Evolutionary conservation across 2,329 filamentous ascomycete genomes (phyloP).

Genomic region (Scleromitrula shiraiana): DNA sequence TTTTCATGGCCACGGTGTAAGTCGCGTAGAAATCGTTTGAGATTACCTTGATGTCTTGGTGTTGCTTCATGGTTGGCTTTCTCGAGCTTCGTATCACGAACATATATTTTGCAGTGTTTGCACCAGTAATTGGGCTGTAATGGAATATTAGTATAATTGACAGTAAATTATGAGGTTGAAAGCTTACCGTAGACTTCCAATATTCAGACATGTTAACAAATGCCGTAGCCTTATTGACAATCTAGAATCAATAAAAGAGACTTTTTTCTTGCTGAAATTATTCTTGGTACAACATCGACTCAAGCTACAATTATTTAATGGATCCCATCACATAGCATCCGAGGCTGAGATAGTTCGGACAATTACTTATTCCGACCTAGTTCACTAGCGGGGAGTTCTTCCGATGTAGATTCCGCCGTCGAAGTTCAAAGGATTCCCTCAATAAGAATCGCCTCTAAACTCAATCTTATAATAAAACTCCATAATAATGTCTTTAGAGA

Average conservation of each 20-base stretch:
- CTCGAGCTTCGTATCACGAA: conserved; percentile 88
- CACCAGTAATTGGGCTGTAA: conserved; percentile 83
- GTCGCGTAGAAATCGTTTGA: conserved; percentile 85
- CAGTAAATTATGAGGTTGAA: not conserved
- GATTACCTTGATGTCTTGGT: conserved; percentile 70
- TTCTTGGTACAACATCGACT: too few species aligned
- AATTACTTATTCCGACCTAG: not conserved
- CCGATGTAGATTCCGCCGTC: not conserved
- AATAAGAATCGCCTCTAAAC: too few species aligned
- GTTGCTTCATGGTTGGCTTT: conserved; percentile 84
- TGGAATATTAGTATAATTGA: conserved; percentile 14
- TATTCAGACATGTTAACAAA: conserved; percentile 73
- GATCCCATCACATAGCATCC: too few species aligned
- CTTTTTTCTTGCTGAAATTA: too few species aligned
- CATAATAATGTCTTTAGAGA: conserved; percentile 19
- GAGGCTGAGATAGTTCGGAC: too few species aligned
- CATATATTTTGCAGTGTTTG: conserved; percentile 87
- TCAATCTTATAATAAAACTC: not conserved
- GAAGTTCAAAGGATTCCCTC: too few species aligned
- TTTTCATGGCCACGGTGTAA: conserved; percentile 79
- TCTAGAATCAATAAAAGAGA: not conserved
- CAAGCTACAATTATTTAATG: too few species aligned
- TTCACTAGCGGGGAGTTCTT: not conserved
- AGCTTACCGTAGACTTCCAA: conserved; percentile 82
- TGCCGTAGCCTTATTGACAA: not conserved